These are phyloP conservation scores for Pythium rhizo-oryzae DNA, from an alignment of 352 stramenopile species.

Conservation along the genomic window DNA sequence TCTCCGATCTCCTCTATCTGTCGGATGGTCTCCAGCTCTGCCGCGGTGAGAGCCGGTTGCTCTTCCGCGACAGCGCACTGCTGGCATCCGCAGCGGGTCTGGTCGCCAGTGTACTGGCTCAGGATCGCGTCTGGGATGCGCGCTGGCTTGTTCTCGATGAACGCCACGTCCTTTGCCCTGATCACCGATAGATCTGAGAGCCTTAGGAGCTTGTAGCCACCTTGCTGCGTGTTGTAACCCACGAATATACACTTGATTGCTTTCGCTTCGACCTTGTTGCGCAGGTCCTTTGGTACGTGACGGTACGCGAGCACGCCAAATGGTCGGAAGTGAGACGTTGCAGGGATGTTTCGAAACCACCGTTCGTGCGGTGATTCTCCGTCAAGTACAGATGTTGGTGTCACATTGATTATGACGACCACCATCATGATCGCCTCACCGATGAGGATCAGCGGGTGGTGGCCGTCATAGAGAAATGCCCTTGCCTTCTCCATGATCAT, in stretches of 20 bases:
- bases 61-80: conserved; percentile 8
- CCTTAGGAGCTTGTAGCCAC: conserved; percentile 21
- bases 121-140: conserved; percentile 8
- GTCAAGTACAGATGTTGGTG: conserved; percentile 13
- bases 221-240: conserved; percentile 19
- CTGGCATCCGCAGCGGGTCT: conserved; percentile 18
- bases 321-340: conserved; percentile 1
- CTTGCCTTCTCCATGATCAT: conserved; percentile 28
- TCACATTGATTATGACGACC: conserved; percentile 17
- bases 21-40: not conserved
- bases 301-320: conserved; percentile 10
- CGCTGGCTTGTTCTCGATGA: conserved; percentile 23
- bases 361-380: conserved; percentile 5
- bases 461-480: conserved; percentile 10
- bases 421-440: conserved; percentile 17
- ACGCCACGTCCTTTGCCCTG: conserved; percentile 18
- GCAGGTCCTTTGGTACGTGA: conserved; percentile 6
- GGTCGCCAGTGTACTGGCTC: conserved; percentile 14
- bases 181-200: conserved; percentile 12
- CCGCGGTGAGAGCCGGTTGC: conserved; percentile 5
- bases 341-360: conserved; percentile 8
- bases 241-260: conserved; percentile 28
- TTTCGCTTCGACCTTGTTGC: conserved; percentile 4
- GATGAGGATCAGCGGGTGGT: conserved; percentile 9
- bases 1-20: conserved; percentile 1